phyloP scores from a whole-genome alignment of 2,329 filamentous ascomycete genomes.

The Cytospora piceicola region DNA sequence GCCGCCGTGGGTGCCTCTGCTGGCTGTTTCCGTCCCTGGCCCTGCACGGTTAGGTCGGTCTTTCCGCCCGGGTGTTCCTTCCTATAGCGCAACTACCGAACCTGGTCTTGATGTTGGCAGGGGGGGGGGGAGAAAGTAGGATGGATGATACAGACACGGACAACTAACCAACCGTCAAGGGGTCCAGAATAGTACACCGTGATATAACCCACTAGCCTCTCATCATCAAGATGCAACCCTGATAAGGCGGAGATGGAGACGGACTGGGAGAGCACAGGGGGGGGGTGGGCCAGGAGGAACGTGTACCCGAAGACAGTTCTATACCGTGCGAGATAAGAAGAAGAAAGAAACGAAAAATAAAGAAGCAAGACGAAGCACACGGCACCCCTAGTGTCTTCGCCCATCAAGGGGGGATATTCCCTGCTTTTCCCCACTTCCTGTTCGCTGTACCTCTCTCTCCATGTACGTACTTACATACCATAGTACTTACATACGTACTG shows the following conservation, averaged over 20 bases:
- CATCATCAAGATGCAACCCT: not conserved
- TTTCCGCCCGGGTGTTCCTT: not conserved
- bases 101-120: not conserved
- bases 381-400: too few relatives aligned
- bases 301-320: not conserved
- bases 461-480: not conserved
- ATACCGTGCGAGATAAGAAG: conserved; percentile 15
- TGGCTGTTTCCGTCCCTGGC: too few relatives aligned
- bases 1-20: not conserved
- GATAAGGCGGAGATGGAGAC: not conserved
- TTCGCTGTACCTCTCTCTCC: too few relatives aligned
- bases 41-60: not conserved
- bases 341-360: conserved; percentile 1
- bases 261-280: not conserved
- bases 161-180: not conserved
- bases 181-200: not conserved
- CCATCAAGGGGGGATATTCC: too few relatives aligned
- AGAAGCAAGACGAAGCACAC: not conserved
- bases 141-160: not conserved
- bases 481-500: not conserved
- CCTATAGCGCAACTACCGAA: not conserved
- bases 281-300: not conserved
- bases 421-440: too few relatives aligned
- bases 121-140: too few relatives aligned
- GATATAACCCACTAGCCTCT: not conserved